phyloP scores from a whole-genome alignment of 305 asterid genomes.

The Galium porrigens region DNA sequence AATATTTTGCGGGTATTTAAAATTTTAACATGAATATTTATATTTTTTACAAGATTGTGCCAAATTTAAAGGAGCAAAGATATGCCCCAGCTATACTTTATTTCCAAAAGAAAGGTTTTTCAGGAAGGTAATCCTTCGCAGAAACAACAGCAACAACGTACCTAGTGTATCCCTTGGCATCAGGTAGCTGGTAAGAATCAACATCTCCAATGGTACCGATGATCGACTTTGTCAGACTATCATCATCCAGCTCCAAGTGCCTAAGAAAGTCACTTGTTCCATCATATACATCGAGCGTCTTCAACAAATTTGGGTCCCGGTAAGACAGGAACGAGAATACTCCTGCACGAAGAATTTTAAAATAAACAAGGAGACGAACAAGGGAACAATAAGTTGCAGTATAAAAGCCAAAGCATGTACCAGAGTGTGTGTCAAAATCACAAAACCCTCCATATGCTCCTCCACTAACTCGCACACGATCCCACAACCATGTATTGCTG shows the following conservation, averaged over 20 bases:
- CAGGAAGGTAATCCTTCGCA: not conserved
- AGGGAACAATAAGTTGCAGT: conserved; percentile 12
- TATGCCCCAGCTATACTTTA: not conserved
- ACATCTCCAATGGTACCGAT: conserved; percentile 95
- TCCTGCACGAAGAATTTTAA: conserved; percentile 36
- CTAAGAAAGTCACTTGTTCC: conserved; percentile 70
- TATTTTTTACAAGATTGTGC: no score
- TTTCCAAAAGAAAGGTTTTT: not conserved
- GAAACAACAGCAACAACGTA: conserved; percentile 15
- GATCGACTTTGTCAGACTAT: conserved; percentile 87
- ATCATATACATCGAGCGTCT: conserved; percentile 82
- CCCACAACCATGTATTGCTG: conserved; percentile 91
- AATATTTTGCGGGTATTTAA: not conserved
- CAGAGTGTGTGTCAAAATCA: conserved; percentile 89
- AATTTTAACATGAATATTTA: not conserved
- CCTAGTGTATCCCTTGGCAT: conserved; percentile 97
- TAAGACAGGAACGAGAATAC: conserved; percentile 82
- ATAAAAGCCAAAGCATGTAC: conserved; percentile 23
- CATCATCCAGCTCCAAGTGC: conserved; percentile 74
- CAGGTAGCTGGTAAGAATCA: conserved; percentile 87
- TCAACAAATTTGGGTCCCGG: conserved; percentile 88
- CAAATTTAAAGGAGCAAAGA: not conserved
- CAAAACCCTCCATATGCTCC: conserved; percentile 99
- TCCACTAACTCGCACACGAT: conserved; percentile 96
- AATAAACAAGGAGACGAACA: conserved; percentile 13